These are phyloP conservation scores for Salix udensis DNA, from an alignment of 345 rosid genomes.

Conservation along the genomic window DNA sequence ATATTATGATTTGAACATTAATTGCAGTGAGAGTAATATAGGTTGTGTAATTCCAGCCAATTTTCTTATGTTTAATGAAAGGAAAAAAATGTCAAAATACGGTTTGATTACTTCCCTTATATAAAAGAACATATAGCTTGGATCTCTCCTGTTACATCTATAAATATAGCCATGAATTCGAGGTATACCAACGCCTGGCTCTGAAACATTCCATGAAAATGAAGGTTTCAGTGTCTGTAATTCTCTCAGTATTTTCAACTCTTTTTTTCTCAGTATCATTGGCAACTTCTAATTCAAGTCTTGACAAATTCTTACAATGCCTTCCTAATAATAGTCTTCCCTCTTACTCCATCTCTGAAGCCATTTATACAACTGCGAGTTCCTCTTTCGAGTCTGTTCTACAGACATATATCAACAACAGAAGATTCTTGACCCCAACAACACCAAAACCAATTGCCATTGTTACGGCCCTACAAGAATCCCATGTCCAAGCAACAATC, in stretches of 20 bases:
- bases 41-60: too few relatives aligned
- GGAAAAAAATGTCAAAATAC: neutral
- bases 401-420: neutral
- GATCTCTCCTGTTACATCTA: neutral
- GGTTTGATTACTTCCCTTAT: neutral
- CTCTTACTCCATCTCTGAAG: neutral
- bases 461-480: neutral
- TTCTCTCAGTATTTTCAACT: neutral
- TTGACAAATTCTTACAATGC: neutral
- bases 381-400: neutral
- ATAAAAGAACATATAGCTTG: neutral
- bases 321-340: neutral
- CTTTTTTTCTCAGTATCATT: neutral
- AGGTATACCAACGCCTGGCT: neutral
- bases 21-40: too few relatives aligned
- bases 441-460: slow-evolving; percentile 1
- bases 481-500: slow-evolving; percentile 10
- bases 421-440: neutral
- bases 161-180: neutral
- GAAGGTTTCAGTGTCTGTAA: neutral
- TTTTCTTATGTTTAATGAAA: too few relatives aligned
- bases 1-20: too few relatives aligned
- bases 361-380: neutral
- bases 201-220: neutral
- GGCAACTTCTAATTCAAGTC: neutral